Evolutionary conservation across 2,329 filamentous ascomycete genomes (phyloP), one percentile per base, ranked within the genome.

Genomic region (Pyrenochaeta sp.): DNA sequence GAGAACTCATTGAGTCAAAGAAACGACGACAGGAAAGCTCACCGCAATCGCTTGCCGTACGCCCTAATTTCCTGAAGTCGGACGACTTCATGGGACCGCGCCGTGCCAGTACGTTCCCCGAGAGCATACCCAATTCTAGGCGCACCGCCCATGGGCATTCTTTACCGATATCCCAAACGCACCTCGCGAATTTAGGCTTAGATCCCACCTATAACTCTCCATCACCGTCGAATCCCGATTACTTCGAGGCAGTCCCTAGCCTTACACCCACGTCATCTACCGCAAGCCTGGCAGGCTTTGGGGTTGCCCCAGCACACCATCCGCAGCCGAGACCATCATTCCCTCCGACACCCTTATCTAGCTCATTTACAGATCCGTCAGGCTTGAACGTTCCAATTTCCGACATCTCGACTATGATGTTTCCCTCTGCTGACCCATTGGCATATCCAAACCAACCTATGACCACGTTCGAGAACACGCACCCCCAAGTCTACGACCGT

Each of bases 381-480:
- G 67, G 68, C 5, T 56, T 77, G 19, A 81, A 80, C 55, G 77
- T 80, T 2, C 79, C 77, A 8, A 80, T 93, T 15, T 86, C 90
- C 63, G 90, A 91, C 72, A 83, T 93, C 6, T 89, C 89, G 57
- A 87, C 88, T 3, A 87, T 93, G 79, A 93, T 94, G 89, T 94
- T 94, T 69, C 89, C 90, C 1, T 90, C 90, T 0, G 85, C 86
- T 34, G 91, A 94, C 67, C 90, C 91, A 0, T 90, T 94, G 62
- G 90, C 89, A 0, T 95, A 94, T 68, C 91, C 90, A 0, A 92
- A 90, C 68, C 90, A 92, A 64, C 88, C 90, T 0, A 86, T 90
- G 80, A 88, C 90, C 32, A 82, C 79, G 0, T 83, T 83, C 58
- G 82, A 83, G 58, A 82, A 80, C 64, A 80, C 74, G 53, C 67